Evolutionary conservation across 2,329 filamentous ascomycete species (phyloP).

Genomic region (Colletotrichum sp.): DNA sequence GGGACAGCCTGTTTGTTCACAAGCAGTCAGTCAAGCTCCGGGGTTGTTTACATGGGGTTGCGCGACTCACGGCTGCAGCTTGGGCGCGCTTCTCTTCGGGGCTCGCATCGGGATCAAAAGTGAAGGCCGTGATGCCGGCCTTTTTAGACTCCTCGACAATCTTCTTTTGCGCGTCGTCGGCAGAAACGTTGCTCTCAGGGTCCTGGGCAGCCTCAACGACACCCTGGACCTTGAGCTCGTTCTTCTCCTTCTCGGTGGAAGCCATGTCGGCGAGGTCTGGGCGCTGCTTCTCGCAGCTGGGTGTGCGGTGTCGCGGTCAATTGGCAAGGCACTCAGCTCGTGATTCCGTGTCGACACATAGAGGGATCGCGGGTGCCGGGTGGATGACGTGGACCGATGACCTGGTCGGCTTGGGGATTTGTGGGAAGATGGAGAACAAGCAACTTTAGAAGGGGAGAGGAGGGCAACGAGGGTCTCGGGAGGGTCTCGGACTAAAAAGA

Average conservation of each 20-base stretch:
- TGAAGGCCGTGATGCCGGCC: conserved; percentile 80
- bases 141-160: conserved; percentile 80
- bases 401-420: background rate
- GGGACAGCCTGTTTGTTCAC: conserved; percentile 62
- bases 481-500: conserved; percentile 17
- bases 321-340: conserved; percentile 8
- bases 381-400: background rate
- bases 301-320: conserved; percentile 6
- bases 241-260: conserved; percentile 33
- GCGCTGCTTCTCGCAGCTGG: conserved; percentile 13
- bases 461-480: conserved; percentile 9
- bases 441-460: background rate
- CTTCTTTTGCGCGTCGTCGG: conserved; percentile 74
- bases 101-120: conserved; percentile 86
- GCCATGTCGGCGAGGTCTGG: conserved; percentile 28
- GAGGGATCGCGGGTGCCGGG: background rate
- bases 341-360: conserved; percentile 14
- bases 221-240: conserved; percentile 82
- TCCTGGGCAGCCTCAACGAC: conserved; percentile 79
- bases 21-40: conserved; percentile 13
- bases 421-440: background rate
- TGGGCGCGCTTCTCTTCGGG: conserved; percentile 85
- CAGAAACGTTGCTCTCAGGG: conserved; percentile 69
- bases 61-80: conserved; percentile 69
- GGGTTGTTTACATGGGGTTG: background rate